Evolutionary conservation across 495 filamentous ascomycete species (phyloP).

Genomic region (Aspergillus ellipticus): DNA sequence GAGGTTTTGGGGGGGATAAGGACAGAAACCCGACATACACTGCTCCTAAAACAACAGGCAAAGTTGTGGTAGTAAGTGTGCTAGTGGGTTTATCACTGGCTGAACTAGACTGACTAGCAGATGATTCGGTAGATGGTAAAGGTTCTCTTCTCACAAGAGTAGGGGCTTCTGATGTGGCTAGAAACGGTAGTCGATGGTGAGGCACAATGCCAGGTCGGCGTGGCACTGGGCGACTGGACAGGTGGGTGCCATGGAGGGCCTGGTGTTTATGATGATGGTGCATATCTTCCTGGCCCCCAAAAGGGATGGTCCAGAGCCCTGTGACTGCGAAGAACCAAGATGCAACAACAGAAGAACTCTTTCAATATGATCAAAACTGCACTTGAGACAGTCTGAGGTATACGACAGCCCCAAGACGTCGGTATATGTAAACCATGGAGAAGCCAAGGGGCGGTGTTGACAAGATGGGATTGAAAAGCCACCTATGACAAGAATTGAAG

Average conservation of each 20-base stretch:
- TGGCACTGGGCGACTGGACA: conserved; percentile 21
- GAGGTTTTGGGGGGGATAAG: no score
- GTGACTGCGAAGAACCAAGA: not conserved
- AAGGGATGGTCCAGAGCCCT: not conserved
- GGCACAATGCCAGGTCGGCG: conserved; percentile 30
- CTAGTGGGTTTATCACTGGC: conserved; percentile 44
- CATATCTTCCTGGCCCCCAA: conserved; percentile 22
- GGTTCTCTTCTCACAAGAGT: conserved; percentile 30
- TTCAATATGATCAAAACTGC: conserved; percentile 1
- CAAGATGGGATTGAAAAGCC: not conserved
- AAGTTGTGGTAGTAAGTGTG: conserved; percentile 52
- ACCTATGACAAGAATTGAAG: not conserved
- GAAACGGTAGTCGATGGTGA: conserved; percentile 21
- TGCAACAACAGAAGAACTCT: not conserved
- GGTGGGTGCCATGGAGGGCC: conserved; percentile 25
- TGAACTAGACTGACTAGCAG: conserved; percentile 1
- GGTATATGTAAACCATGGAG: conserved; percentile 9
- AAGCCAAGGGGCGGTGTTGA: not conserved
- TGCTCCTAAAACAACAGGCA: conserved; percentile 77
- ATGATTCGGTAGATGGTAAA: conserved; percentile 12
- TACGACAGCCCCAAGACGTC: conserved; percentile 13
- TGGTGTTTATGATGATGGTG: conserved; percentile 22
- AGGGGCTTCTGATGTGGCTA: conserved; percentile 20
- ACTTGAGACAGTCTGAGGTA: not conserved
- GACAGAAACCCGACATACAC: conserved; percentile 58